Conservation (phyloP, 2,329 filamentous ascomycete genomes). For the Penicillium glabrum region DNA sequence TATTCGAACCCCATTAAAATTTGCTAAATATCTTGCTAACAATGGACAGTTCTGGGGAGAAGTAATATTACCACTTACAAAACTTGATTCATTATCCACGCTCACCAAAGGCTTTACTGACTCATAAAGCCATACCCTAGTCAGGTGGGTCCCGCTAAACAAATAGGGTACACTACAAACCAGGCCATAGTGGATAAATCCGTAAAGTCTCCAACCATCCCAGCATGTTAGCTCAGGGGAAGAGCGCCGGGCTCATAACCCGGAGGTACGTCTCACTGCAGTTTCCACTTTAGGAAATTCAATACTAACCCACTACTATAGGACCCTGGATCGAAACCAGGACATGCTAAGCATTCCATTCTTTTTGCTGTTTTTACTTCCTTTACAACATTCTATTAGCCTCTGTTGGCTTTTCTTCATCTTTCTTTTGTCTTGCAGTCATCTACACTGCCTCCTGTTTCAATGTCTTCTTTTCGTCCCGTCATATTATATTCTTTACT, state of each 20-base stretch:
- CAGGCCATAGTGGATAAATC: background rate
- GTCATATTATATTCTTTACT: too few species aligned
- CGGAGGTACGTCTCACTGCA: constrained; percentile 30
- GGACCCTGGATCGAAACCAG: background rate
- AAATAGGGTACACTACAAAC: background rate
- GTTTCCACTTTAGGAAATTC: background rate
- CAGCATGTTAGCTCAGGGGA: constrained; percentile 47
- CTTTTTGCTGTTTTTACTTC: background rate
- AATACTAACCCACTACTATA: background rate
- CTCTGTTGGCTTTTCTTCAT: background rate
- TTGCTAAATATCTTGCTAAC: too few species aligned
- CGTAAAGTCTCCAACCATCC: background rate
- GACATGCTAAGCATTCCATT: background rate
- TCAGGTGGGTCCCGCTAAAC: too few species aligned
- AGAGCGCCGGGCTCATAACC: constrained; percentile 51
- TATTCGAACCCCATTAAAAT: too few species aligned
- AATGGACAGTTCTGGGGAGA: rapidly evolving
- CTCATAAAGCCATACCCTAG: too few species aligned
- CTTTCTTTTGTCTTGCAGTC: background rate
- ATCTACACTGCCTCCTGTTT: background rate
- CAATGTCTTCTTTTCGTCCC: too few species aligned
- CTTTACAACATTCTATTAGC: background rate
- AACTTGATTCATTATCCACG: too few species aligned
- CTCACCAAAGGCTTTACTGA: too few species aligned
- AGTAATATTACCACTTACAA: too few species aligned